Evolutionary conservation across 1,284 basidiomycete species (phyloP), one percentile per base, ranked within the genome.

Genomic region (Porodaedalea pini): DNA sequence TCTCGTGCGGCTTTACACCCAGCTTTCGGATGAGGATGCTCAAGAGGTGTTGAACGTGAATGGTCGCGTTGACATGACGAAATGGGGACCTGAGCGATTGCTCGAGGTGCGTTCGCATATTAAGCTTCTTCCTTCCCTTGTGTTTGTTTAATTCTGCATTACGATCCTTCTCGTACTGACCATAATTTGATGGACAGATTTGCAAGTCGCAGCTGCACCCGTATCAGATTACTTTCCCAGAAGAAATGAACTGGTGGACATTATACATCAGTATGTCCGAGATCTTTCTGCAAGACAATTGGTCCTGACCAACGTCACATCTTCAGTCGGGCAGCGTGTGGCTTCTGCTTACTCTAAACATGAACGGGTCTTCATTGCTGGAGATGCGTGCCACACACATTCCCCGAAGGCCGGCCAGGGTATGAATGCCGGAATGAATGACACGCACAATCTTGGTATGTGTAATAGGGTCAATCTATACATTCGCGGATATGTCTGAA

Each of bases 351-450:
- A 81, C 69, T 83, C 85, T 2, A 73, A 80, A 2, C 68, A 82
- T 23, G 82, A 91, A n/a, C 80, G 90, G 0, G 77, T 91, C 2
- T 92, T 92, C 69, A 92, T 92, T 60, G 88, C 84, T 1, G 89
- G 90, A 1, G 88, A 90, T 70, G 86, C 86, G 1, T 90, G 85
- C 64, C 91, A 93, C 65, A 93, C 91, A 0, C 91, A 93, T 70
- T 91, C 88, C 0, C 90, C 90, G 0, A 93, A 85, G 74, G 71
- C 82, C 74, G 81, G 87, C 77, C 78, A 86, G 66, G 86, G 86
- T 2, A 88, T 88, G 86, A 89, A 89, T 60, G 85, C 85, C 1
- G 88, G 87, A 64, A 91, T 92, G 88, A 88, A 86, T 60, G 90
- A 93, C 66, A 82, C 85, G 7, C 89, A 90, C 63, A 92, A 92